Evolutionary conservation across 805 yeast species (phyloP).

Genomic region (Yarrowia porcina): DNA sequence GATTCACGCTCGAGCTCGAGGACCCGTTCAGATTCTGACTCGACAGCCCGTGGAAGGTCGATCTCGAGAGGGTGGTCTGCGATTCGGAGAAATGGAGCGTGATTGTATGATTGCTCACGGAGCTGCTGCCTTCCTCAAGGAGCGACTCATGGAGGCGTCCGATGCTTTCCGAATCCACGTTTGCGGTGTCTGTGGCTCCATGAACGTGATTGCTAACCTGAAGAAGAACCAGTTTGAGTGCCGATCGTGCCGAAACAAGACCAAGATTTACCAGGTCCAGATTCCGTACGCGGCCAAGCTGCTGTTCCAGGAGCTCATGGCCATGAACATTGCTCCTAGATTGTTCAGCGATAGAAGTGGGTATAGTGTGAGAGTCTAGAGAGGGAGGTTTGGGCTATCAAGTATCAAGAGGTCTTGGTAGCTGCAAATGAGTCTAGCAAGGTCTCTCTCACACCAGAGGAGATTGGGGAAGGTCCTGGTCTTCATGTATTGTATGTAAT

Average conservation of each 20-base stretch:
- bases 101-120: constrained; percentile 99
- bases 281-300: constrained; percentile 98
- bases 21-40: constrained; percentile 95
- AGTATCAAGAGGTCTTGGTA: too few species aligned
- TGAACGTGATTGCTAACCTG: constrained; percentile 95
- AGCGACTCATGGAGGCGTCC: constrained; percentile 97
- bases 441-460: neutral
- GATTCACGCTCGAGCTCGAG: constrained; percentile 98
- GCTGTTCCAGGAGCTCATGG: constrained; percentile 98
- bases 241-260: constrained; percentile 97
- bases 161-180: constrained; percentile 98
- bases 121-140: constrained; percentile 97
- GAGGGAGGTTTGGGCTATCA: neutral
- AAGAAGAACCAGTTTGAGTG: constrained; percentile 98
- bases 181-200: constrained; percentile 97
- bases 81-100: constrained; percentile 99
- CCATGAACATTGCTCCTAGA: constrained; percentile 98
- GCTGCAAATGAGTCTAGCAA: neutral
- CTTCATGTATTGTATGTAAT: constrained; percentile 12
- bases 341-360: constrained; percentile 90
- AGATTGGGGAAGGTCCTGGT: neutral
- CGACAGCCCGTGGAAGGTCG: constrained; percentile 99
- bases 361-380: constrained; percentile 34
- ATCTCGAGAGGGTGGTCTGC: constrained; percentile 97
- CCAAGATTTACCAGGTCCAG: constrained; percentile 95